Evolutionary conservation across 345 rosid species (phyloP).

Genomic region (Passiflora organensis): DNA sequence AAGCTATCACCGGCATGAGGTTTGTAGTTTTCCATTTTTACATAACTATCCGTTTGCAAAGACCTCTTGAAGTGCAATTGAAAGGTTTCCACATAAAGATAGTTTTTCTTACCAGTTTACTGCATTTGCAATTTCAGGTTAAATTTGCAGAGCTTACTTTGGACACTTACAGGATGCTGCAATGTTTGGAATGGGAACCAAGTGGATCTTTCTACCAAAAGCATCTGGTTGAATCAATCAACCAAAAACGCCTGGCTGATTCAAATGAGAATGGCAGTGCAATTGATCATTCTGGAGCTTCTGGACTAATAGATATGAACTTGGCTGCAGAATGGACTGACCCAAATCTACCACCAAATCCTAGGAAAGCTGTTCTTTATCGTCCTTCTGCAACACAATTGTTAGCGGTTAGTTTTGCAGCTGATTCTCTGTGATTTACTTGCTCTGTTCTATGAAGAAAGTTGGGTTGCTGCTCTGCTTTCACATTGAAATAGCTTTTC

Average conservation of each 20-base stretch:
- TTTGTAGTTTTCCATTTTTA: slow-evolving; percentile 14
- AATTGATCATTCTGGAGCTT: slow-evolving; percentile 68
- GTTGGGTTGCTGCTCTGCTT: slow-evolving; percentile 10
- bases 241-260: slow-evolving; percentile 27
- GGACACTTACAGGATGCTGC: slow-evolving; percentile 89
- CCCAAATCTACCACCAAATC: slow-evolving; percentile 71
- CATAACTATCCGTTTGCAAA: slow-evolving; percentile 3
- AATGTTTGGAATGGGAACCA: slow-evolving; percentile 96
- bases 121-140: slow-evolving; percentile 47
- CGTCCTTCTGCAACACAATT: slow-evolving; percentile 86
- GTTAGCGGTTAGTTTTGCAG: slow-evolving; percentile 64
- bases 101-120: slow-evolving; percentile 1
- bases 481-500: too few relatives aligned
- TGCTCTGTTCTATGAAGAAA: neutral
- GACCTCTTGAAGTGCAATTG: slow-evolving; percentile 3
- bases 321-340: slow-evolving; percentile 71
- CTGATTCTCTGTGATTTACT: slow-evolving; percentile 4
- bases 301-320: slow-evolving; percentile 76
- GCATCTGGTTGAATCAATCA: slow-evolving; percentile 22
- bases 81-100: neutral
- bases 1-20: slow-evolving; percentile 88
- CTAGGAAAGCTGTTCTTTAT: slow-evolving; percentile 83
- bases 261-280: slow-evolving; percentile 66
- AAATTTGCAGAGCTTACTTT: slow-evolving; percentile 90
- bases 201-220: slow-evolving; percentile 69